These are phyloP conservation scores for Acacia confusa DNA, from an alignment of 306 rosid genomes.

Conservation along the genomic window DNA sequence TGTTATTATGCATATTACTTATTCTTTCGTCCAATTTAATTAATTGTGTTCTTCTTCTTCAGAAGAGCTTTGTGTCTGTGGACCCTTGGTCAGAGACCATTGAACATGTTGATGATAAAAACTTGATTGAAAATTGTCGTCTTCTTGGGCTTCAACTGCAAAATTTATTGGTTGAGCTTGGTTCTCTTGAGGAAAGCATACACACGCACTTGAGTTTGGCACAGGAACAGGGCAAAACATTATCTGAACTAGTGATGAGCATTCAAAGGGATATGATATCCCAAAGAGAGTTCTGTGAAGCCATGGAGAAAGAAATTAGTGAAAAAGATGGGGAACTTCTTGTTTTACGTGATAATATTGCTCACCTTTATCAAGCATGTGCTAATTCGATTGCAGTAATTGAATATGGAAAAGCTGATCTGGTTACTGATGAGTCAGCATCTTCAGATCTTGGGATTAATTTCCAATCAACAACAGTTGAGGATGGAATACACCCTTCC, in stretches of 20 bases:
- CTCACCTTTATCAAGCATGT: conserved; percentile 69
- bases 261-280: conserved; percentile 61
- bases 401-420: conserved; percentile 60
- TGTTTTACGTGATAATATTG: conserved; percentile 53
- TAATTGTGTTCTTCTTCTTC: conserved; percentile 36
- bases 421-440: conserved; percentile 49
- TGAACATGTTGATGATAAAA: conserved; percentile 47
- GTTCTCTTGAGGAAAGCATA: conserved; percentile 58
- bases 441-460: not conserved
- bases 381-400: conserved; percentile 53
- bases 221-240: conserved; percentile 49
- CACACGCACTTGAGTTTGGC: conserved; percentile 49
- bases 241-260: conserved; percentile 46
- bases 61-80: conserved; percentile 43
- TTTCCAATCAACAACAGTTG: not conserved
- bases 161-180: conserved; percentile 51
- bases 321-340: conserved; percentile 59
- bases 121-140: conserved; percentile 36
- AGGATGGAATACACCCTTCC: conserved; percentile 24
- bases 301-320: conserved; percentile 57
- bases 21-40: conserved; percentile 23
- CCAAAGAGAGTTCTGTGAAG: conserved; percentile 60
- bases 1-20: conserved; percentile 1
- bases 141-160: conserved; percentile 56
- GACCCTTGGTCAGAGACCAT: conserved; percentile 52